Conservation (phyloP, 768 basidiomycete genomes). For the Serendipita sp. region DNA sequence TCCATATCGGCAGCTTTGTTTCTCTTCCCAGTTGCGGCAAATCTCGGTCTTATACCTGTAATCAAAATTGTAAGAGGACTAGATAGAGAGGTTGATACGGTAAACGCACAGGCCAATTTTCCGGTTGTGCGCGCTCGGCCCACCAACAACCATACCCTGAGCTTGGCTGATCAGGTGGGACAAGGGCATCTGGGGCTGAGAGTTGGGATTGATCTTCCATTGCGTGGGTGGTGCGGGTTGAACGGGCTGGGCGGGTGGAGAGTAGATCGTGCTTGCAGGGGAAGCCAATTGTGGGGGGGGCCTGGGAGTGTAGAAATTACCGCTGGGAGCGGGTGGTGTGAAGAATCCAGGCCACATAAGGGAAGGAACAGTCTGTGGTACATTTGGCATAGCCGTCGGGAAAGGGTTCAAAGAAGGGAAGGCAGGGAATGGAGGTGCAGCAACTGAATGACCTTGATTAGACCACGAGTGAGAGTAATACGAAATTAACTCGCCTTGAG, state of each 20-base stretch:
- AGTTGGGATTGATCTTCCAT: constrained; percentile 4
- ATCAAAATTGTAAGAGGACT: background rate
- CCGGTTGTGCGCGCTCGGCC: constrained; percentile 18
- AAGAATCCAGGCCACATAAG: constrained; percentile 2
- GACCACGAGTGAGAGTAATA: background rate
- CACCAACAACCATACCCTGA: constrained; percentile 3
- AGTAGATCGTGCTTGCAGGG: background rate
- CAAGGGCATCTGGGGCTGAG: background rate
- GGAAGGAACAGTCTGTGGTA: background rate
- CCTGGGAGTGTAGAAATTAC: background rate
- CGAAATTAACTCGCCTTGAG: background rate
- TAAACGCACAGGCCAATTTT: constrained; percentile 13
- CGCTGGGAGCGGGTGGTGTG: background rate
- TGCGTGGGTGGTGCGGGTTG: background rate
- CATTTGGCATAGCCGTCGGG: background rate
- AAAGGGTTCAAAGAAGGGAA: background rate
- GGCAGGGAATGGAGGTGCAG: background rate
- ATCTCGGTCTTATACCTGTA: constrained; percentile 17
- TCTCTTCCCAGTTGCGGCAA: constrained; percentile 15
- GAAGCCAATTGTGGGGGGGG: background rate
- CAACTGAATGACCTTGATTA: background rate
- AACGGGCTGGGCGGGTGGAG: background rate
- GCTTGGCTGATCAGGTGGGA: background rate
- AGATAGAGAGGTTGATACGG: background rate
- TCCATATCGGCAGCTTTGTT: constrained; percentile 16